phyloP scores from a whole-genome alignment of 305 asterid species.

The Ilex paraguariensis region DNA sequence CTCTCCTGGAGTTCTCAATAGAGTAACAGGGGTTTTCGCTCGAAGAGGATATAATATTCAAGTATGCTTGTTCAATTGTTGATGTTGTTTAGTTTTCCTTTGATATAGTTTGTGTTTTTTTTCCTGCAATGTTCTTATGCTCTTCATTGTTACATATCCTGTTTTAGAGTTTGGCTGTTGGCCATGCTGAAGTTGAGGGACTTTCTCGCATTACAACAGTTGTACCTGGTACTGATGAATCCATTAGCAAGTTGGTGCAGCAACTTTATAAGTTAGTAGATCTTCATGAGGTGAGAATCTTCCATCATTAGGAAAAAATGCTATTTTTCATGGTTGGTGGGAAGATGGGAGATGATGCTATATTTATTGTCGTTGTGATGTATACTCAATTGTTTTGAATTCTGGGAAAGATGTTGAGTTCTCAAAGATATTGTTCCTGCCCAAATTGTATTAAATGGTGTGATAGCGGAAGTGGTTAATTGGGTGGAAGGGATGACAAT shows the following conservation, averaged over 20 bases:
- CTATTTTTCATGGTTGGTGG: background rate
- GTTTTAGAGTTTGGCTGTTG: slow-evolving; percentile 93
- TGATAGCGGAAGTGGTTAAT: too few species aligned
- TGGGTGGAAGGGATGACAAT: too few species aligned
- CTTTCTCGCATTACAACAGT: slow-evolving; percentile 92
- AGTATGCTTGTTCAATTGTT: slow-evolving; percentile 28
- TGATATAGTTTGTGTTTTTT: too few species aligned
- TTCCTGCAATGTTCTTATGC: background rate
- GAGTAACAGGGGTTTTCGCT: slow-evolving; percentile 88
- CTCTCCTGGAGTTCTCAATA: slow-evolving; percentile 95
- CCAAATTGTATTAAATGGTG: too few species aligned
- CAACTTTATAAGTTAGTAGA: slow-evolving; percentile 83
- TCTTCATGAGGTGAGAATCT: slow-evolving; percentile 78
- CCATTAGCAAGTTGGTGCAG: slow-evolving; percentile 73
- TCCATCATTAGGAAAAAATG: slow-evolving; percentile 7
- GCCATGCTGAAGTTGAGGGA: slow-evolving; percentile 94
- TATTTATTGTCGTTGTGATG: too few species aligned
- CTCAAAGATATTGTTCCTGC: too few species aligned
- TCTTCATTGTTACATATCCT: slow-evolving; percentile 13
- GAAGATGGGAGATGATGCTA: background rate
- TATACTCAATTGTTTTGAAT: too few species aligned
- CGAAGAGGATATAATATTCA: slow-evolving; percentile 98
- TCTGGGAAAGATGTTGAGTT: too few species aligned
- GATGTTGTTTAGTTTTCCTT: slow-evolving; percentile 11
- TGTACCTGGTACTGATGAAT: slow-evolving; percentile 91